Percentiles rank a stretch among this genome's conserved stretches.
Conservation (phyloP, 108 stramenopile genomes). For the Cyclotella sp. region DNA sequence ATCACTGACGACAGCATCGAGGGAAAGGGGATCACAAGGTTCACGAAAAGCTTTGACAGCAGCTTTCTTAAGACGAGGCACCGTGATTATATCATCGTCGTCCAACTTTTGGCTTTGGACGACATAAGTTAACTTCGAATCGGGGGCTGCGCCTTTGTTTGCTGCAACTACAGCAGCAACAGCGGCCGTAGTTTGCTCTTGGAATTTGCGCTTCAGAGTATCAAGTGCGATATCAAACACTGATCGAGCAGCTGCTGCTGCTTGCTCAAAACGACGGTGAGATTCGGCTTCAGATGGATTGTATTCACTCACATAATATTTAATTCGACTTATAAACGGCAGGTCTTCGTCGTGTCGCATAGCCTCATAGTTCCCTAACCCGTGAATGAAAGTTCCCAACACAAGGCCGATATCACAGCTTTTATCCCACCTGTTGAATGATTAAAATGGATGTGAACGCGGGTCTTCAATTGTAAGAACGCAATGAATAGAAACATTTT, state of each 20-base stretch:
- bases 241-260: slow-evolving; percentile 55
- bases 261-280: slow-evolving; percentile 55
- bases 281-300: slow-evolving; percentile 63
- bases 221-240: slow-evolving; percentile 81
- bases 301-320: slow-evolving; percentile 45
- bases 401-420: slow-evolving; percentile 81
- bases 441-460: neutral
- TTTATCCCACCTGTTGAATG: slow-evolving; percentile 69
- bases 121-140: slow-evolving; percentile 25
- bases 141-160: slow-evolving; percentile 32
- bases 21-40: slow-evolving; percentile 31
- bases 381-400: slow-evolving; percentile 86
- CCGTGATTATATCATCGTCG: slow-evolving; percentile 48
- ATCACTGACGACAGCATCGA: slow-evolving; percentile 3
- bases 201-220: slow-evolving; percentile 70
- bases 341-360: slow-evolving; percentile 83
- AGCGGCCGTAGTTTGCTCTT: slow-evolving; percentile 74
- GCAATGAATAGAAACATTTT: neutral
- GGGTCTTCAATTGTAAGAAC: neutral
- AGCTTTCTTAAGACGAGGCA: slow-evolving; percentile 42
- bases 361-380: slow-evolving; percentile 83
- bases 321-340: slow-evolving; percentile 65
- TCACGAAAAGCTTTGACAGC: slow-evolving; percentile 41
- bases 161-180: slow-evolving; percentile 83
- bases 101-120: slow-evolving; percentile 46